phyloP scores from a whole-genome alignment of 345 rosid species.

The Aquilaria yunnanensis region DNA sequence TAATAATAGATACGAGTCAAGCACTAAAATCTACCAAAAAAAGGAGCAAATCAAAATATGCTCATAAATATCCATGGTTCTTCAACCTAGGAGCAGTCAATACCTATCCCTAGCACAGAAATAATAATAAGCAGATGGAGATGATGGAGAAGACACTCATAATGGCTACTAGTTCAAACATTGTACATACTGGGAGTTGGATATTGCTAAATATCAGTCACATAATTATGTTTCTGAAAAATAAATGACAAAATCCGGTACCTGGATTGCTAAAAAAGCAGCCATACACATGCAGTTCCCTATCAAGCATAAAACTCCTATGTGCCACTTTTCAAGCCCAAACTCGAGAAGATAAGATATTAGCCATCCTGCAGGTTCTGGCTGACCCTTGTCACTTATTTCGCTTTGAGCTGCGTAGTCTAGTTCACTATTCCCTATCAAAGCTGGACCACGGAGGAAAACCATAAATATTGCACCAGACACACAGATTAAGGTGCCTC shows the following conservation, averaged over 20 bases:
- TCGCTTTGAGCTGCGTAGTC: conserved; percentile 46
- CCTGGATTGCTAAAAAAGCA: conserved; percentile 90
- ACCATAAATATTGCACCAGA: conserved; percentile 85
- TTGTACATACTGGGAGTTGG: background rate
- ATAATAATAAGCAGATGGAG: background rate
- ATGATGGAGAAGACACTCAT: background rate
- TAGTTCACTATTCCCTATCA: conserved; percentile 51
- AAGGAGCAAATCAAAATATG: background rate
- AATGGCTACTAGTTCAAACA: background rate
- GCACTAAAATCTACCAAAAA: background rate
- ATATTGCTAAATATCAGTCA: background rate
- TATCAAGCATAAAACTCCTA: conserved; percentile 90
- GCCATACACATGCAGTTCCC: conserved; percentile 99
- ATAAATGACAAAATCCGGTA: conserved; percentile 18
- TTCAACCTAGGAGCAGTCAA: no score
- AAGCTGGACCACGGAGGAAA: conserved; percentile 79
- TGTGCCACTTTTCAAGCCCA: conserved; percentile 74
- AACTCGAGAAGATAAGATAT: conserved; percentile 47
- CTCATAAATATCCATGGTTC: background rate
- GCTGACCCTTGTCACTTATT: conserved; percentile 79
- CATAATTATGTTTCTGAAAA: background rate
- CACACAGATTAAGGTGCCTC: conserved; percentile 80
- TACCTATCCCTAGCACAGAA: no score
- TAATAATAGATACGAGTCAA: background rate
- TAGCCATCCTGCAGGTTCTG: conserved; percentile 82